Evolutionary conservation across 2,329 filamentous ascomycete species (phyloP).

Genomic region (Fulvia fulva): DNA sequence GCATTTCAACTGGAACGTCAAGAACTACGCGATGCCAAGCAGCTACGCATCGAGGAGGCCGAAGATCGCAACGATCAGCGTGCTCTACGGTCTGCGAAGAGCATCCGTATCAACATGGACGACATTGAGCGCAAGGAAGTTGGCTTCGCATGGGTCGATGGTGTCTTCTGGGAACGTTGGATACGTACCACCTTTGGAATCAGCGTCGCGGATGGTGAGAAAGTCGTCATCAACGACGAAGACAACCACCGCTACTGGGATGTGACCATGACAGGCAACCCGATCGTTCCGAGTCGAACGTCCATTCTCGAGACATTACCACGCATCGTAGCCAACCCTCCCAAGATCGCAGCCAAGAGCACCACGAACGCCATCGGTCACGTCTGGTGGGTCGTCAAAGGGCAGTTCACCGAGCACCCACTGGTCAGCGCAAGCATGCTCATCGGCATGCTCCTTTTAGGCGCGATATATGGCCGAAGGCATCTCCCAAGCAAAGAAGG

Average conservation of each 20-base stretch:
- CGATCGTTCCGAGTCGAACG: slow-evolving; percentile 83
- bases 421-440: slow-evolving; percentile 51
- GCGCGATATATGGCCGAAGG: slow-evolving; percentile 28
- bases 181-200: slow-evolving; percentile 92
- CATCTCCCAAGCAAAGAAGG: slow-evolving; percentile 29
- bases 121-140: slow-evolving; percentile 83
- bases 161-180: slow-evolving; percentile 96
- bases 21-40: slow-evolving; percentile 89
- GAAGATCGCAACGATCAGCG: slow-evolving; percentile 89
- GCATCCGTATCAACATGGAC: slow-evolving; percentile 86
- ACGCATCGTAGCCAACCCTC: slow-evolving; percentile 64
- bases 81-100: slow-evolving; percentile 80
- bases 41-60: slow-evolving; percentile 91
- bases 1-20: slow-evolving; percentile 89
- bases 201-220: slow-evolving; percentile 80
- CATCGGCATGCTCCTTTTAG: slow-evolving; percentile 45
- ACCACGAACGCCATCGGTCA: slow-evolving; percentile 70
- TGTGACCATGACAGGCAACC: slow-evolving; percentile 78
- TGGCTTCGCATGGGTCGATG: slow-evolving; percentile 94
- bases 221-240: slow-evolving; percentile 95
- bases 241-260: slow-evolving; percentile 97
- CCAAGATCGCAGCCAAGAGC: slow-evolving; percentile 70
- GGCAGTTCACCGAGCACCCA: slow-evolving; percentile 43
- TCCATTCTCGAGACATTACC: slow-evolving; percentile 84
- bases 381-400: slow-evolving; percentile 53